Evolutionary conservation across 352 stramenopile genomes (phyloP), one percentile per base, ranked within the genome.

Genomic region (Pythium sp.): DNA sequence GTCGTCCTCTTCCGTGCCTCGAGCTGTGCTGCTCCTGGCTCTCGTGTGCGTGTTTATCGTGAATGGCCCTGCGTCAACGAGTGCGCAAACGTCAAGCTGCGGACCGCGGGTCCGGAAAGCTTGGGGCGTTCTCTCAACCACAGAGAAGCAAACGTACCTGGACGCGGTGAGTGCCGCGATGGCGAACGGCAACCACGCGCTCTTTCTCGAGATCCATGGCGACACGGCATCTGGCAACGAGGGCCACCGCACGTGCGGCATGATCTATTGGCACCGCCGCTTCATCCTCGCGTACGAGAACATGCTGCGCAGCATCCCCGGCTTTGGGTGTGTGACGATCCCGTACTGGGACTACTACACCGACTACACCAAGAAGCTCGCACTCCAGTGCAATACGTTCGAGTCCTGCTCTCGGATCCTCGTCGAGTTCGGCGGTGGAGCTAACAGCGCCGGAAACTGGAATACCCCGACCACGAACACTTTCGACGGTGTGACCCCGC

Each of bases 261-360:
- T 91, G 65, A 65, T 90, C 59, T 91, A 79, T 49, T 94, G 86
- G 86, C 76, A 94, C 65, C 86, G 84, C 15, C 80, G 81, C 24
- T 91, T 83, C 54, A 56, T 92, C 4, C 73, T 91, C 51, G 86
- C 78, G 49, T 91, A 91, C 72, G 86, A 94, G 61, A 83, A 81
- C 54, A 92, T 92, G 84, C 72, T 94, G 36, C 86, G 86, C 55
- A 88, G 76, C 63, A 73, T 92, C 2, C 65, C 82, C 0, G 75
- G 67, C 22, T 94, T 80, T 62, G 84, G 78, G 15, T 92, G 82
- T 43, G 41, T 94, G 24, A 93, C 84, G 34, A 75, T 93, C 30
- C 87, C 87, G 22, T 94, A 93, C 72, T 94, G 84, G 84, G 80
- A 94, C 72, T 89, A 87, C 60, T 91, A 84, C 30, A 78, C 78